These are phyloP conservation scores for Ogataea thermomethanolica DNA, from an alignment of 805 yeast genomes.

Conservation along the genomic window DNA sequence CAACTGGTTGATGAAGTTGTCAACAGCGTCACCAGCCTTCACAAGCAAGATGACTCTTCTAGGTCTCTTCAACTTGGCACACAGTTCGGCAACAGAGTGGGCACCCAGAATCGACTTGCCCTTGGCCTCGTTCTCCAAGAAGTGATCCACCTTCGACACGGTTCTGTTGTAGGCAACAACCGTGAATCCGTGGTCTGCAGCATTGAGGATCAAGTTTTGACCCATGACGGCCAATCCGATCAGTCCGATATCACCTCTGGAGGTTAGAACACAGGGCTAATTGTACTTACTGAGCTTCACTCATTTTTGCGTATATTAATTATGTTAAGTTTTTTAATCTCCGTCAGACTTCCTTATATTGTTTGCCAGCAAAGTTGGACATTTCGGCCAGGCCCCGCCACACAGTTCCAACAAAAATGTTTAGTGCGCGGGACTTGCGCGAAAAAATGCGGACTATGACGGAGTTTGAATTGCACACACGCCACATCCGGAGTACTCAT, in stretches of 20 bases:
- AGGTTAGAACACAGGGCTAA: conserved; percentile 11
- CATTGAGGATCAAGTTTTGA: conserved; percentile 93
- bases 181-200: conserved; percentile 98
- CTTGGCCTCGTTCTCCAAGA: conserved; percentile 92
- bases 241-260: conserved; percentile 92
- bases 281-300: conserved; percentile 16
- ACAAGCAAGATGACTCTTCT: conserved; percentile 92
- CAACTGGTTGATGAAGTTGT: conserved; percentile 81
- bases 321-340: conserved; percentile 3
- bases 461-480: conserved; percentile 6
- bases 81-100: conserved; percentile 83
- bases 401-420: not conserved
- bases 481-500: conserved; percentile 6
- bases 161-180: conserved; percentile 99
- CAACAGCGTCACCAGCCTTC: conserved; percentile 96
- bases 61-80: conserved; percentile 90
- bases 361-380: conserved; percentile 7
- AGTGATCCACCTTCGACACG: conserved; percentile 90
- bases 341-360: conserved; percentile 6
- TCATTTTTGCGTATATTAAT: conserved; percentile 10
- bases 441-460: conserved; percentile 9
- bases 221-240: conserved; percentile 99
- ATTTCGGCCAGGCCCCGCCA: conserved; percentile 6
- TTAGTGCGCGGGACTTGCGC: not conserved
- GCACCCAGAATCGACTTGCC: conserved; percentile 97